phyloP scores from a whole-genome alignment of 768 basidiomycete species.

The Clavaria fumosa region DNA sequence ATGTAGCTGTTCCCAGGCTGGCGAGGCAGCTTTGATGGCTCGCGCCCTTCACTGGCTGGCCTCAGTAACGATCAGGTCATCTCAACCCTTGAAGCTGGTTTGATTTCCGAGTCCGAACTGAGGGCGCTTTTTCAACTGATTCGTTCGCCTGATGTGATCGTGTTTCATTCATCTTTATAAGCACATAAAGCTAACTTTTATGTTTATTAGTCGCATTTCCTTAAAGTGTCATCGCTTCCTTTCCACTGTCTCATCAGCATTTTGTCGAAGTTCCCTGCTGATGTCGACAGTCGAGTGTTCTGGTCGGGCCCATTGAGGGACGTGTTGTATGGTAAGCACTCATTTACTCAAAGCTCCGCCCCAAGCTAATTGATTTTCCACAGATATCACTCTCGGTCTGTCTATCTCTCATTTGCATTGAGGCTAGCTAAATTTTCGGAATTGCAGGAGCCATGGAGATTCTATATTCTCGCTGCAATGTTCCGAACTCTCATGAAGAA shows the following conservation, averaged over 20 bases:
- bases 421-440: too few relatives aligned
- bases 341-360: background rate
- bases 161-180: background rate
- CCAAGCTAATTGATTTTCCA: background rate
- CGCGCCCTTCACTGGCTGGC: constrained; percentile 50
- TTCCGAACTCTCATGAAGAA: too few relatives aligned
- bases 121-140: constrained; percentile 53
- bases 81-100: constrained; percentile 42
- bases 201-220: constrained; percentile 53
- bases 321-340: constrained; percentile 43
- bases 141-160: constrained; percentile 56
- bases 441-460: too few relatives aligned
- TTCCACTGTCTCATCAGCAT: constrained; percentile 67
- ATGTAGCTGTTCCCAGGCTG: constrained; percentile 73
- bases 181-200: constrained; percentile 9
- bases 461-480: too few relatives aligned
- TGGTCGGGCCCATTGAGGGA: constrained; percentile 53
- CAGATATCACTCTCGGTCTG: constrained; percentile 27
- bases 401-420: background rate
- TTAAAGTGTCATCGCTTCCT: constrained; percentile 72
- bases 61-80: constrained; percentile 43
- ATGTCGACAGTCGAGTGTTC: constrained; percentile 61
- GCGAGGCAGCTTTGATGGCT: constrained; percentile 60
- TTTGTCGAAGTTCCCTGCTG: constrained; percentile 63
- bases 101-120: constrained; percentile 55